Evolutionary conservation across 257 asterid species (phyloP).

Genomic region (Eucommia ulmoides): DNA sequence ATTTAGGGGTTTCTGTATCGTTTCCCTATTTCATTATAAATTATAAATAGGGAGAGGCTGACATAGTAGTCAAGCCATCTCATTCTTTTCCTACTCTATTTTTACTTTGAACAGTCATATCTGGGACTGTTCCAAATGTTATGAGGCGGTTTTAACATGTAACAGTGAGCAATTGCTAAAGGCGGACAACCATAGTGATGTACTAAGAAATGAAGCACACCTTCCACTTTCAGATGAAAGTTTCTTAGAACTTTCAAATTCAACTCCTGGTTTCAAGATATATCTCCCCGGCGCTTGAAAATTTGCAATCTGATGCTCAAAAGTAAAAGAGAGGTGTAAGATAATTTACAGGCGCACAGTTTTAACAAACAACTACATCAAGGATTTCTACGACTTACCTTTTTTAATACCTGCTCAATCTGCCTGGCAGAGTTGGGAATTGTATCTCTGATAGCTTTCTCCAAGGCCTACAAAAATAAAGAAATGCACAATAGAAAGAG

Average conservation of each 20-base stretch:
- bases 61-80: too few relatives aligned
- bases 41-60: too few relatives aligned
- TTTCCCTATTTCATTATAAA: too few relatives aligned
- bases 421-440: conserved; percentile 54
- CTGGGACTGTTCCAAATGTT: too few relatives aligned
- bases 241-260: conserved; percentile 47
- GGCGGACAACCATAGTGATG: too few relatives aligned
- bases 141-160: too few relatives aligned
- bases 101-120: too few relatives aligned
- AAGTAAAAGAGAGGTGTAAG: conserved; percentile 9
- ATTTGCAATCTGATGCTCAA: conserved; percentile 51
- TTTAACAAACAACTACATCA: conserved; percentile 7
- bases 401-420: conserved; percentile 75
- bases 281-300: conserved; percentile 82
- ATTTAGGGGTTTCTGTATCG: too few relatives aligned
- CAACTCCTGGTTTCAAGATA: conserved; percentile 58
- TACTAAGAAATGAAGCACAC: too few relatives aligned
- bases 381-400: conserved; percentile 36
- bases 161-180: too few relatives aligned
- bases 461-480: conserved; percentile 47
- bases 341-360: conserved; percentile 4
- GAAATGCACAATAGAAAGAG: background rate
- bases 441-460: conserved; percentile 77
- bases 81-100: too few relatives aligned
- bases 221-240: conserved; percentile 54